A percentile compares a stretch with the other conserved stretches of the same genome.
Evolutionary conservation across 2,329 filamentous ascomycete genomes (phyloP).

Genomic region (Neopestalotiopsis sp.): DNA sequence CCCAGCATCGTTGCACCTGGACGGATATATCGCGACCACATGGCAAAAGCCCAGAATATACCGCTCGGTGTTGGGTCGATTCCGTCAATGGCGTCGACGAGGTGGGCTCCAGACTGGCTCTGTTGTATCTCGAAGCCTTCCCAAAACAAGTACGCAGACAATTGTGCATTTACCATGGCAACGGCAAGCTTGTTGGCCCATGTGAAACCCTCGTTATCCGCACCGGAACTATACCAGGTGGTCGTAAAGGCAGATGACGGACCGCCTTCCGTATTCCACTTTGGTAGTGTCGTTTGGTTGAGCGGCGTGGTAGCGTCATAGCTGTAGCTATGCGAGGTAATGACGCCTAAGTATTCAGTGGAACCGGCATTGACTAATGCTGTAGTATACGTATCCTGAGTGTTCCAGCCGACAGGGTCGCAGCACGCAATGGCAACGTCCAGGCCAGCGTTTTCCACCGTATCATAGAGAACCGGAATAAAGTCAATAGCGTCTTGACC

Average conservation of each 20-base stretch:
- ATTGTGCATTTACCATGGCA: constrained; percentile 49
- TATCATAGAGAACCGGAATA: constrained; percentile 42
- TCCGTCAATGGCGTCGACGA: constrained; percentile 35
- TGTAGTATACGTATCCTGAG: constrained; percentile 22
- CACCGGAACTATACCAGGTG: constrained; percentile 47
- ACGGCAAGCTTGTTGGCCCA: constrained; percentile 44
- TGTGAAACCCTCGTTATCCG: constrained; percentile 43
- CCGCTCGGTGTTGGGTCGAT: constrained; percentile 28
- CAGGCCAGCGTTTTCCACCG: constrained; percentile 43
- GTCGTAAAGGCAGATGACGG: constrained; percentile 40
- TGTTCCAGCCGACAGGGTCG: constrained; percentile 37
- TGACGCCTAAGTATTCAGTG: constrained; percentile 22
- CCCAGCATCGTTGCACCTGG: constrained; percentile 30
- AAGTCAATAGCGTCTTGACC: constrained; percentile 34
- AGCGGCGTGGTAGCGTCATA: constrained; percentile 31
- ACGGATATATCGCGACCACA: constrained; percentile 33
- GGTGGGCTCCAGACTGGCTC: constrained; percentile 33
- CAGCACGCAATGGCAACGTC: constrained; percentile 49
- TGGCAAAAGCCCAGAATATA: constrained; percentile 32
- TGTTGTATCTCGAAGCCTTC: constrained; percentile 41
- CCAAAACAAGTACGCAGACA: constrained; percentile 57
- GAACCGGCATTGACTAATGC: constrained; percentile 21
- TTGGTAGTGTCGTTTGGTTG: constrained; percentile 34
- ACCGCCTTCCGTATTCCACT: constrained; percentile 55
- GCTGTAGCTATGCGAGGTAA: constrained; percentile 30